Percentiles rank a stretch among this genome's conserved stretches.
These are phyloP conservation scores for Crataegus laevigata DNA, from an alignment of 306 rosid genomes.

Conservation along the genomic window DNA sequence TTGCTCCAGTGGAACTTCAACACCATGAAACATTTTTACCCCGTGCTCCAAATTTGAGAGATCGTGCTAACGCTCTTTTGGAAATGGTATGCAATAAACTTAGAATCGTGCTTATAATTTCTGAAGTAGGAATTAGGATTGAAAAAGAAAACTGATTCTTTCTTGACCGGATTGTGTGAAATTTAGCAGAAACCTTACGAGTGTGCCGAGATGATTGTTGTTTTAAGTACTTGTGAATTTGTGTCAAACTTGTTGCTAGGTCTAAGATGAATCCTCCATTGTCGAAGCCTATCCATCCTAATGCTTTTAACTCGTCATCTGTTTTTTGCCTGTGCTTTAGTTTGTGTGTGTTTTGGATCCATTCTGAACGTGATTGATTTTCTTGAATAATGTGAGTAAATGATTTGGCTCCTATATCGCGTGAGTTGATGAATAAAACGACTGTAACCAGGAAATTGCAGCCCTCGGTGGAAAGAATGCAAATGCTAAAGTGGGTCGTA, in stretches of 20 bases:
- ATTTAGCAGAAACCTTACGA: neutral
- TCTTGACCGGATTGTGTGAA: neutral
- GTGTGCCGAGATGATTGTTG: neutral
- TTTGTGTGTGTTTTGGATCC: neutral
- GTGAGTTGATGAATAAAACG: constrained; percentile 10
- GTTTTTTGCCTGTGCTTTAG: neutral
- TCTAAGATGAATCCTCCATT: neutral
- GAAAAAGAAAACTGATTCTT: neutral
- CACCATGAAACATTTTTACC: constrained; percentile 99
- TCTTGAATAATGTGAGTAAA: neutral
- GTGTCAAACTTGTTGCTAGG: neutral
- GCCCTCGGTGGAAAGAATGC: constrained; percentile 70
- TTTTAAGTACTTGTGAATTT: neutral
- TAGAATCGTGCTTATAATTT: neutral
- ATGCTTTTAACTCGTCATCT: neutral
- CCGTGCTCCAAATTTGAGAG: constrained; percentile 97
- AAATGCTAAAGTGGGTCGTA: constrained; percentile 59
- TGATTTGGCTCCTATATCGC: neutral
- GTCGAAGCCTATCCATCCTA: neutral
- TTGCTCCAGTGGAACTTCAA: constrained; percentile 97
- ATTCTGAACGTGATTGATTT: neutral
- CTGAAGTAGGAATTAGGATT: neutral
- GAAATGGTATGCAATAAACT: constrained; percentile 63
- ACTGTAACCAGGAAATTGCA: constrained; percentile 56
- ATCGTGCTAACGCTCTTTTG: constrained; percentile 93